Evolutionary conservation across 257 asterid genomes (phyloP).

Genomic region (Lycium barbarum): DNA sequence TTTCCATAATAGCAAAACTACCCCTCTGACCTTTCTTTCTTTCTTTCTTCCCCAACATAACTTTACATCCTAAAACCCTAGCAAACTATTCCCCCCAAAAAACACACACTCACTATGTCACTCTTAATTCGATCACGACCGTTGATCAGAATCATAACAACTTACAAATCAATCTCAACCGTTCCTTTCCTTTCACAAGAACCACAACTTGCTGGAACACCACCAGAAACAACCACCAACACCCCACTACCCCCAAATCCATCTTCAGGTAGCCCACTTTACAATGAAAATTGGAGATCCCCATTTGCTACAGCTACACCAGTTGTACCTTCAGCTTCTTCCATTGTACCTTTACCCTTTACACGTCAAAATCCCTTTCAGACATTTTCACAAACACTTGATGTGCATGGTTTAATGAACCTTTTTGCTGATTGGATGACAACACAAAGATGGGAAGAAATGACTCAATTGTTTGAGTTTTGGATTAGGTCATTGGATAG

Average conservation of each 20-base stretch:
- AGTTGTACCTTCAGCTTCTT: slow-evolving; percentile 39
- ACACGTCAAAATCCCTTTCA: slow-evolving; percentile 40
- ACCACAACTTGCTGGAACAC: slow-evolving; percentile 60
- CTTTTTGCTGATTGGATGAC: slow-evolving; percentile 79
- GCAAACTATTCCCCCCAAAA: background rate
- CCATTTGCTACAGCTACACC: slow-evolving; percentile 26
- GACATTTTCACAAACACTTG: slow-evolving; percentile 55
- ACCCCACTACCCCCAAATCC: slow-evolving; percentile 79
- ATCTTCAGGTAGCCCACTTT: slow-evolving; percentile 72
- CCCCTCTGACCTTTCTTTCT: background rate
- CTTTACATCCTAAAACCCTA: background rate
- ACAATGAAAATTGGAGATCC: slow-evolving; percentile 81
- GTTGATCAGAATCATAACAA: slow-evolving; percentile 37
- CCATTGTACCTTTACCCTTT: slow-evolving; percentile 46
- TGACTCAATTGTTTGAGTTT: slow-evolving; percentile 74
- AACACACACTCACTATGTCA: slow-evolving; percentile 50
- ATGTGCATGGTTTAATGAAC: slow-evolving; percentile 54
- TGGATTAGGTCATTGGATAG: slow-evolving; percentile 75
- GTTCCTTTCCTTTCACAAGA: slow-evolving; percentile 67
- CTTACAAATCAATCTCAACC: slow-evolving; percentile 69
- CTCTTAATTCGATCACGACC: slow-evolving; percentile 61
- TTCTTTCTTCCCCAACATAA: no score
- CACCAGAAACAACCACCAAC: slow-evolving; percentile 22
- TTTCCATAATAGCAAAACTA: background rate
- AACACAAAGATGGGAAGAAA: slow-evolving; percentile 69